Evolutionary conservation across 768 basidiomycete species (phyloP).

Genomic region (Pleurotus pulmonarius): DNA sequence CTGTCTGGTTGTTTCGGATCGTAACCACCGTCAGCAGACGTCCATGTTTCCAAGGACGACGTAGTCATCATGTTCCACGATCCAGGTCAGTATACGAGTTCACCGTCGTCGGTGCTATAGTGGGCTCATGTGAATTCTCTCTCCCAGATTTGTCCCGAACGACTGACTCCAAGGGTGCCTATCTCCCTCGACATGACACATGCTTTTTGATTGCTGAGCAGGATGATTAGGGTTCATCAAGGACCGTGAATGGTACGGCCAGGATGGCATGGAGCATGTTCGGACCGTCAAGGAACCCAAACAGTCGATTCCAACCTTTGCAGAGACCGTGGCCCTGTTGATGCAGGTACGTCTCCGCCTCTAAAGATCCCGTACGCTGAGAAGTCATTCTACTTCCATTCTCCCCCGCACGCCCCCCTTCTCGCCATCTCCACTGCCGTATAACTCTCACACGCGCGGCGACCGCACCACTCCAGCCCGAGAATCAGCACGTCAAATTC

Average conservation of each 20-base stretch:
- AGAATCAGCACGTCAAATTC: constrained; percentile 72
- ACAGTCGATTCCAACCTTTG: constrained; percentile 89
- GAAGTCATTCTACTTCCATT: constrained; percentile 7
- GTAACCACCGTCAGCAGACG: constrained; percentile 73
- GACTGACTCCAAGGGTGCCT: constrained; percentile 67
- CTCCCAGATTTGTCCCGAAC: constrained; percentile 66
- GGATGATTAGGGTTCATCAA: constrained; percentile 54
- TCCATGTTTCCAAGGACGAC: constrained; percentile 87
- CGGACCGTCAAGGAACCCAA: constrained; percentile 76
- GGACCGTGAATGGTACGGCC: constrained; percentile 69
- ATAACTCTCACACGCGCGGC: not conserved
- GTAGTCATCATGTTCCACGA: constrained; percentile 97
- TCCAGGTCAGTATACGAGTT: constrained; percentile 49
- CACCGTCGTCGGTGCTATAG: constrained; percentile 8
- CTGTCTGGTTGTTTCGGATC: constrained; percentile 29
- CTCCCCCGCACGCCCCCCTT: constrained; percentile 7
- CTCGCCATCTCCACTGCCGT: not conserved
- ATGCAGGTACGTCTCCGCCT: constrained; percentile 55
- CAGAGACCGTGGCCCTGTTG: constrained; percentile 71
- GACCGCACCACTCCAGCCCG: constrained; percentile 40
- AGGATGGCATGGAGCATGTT: constrained; percentile 70
- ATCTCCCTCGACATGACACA: not conserved
- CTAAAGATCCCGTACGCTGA: constrained; percentile 12
- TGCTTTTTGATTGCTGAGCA: not conserved
- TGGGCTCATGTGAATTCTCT: constrained; percentile 17